Conservation (phyloP, 2,329 filamentous ascomycete genomes). For the Alternaria burnsii region DNA sequence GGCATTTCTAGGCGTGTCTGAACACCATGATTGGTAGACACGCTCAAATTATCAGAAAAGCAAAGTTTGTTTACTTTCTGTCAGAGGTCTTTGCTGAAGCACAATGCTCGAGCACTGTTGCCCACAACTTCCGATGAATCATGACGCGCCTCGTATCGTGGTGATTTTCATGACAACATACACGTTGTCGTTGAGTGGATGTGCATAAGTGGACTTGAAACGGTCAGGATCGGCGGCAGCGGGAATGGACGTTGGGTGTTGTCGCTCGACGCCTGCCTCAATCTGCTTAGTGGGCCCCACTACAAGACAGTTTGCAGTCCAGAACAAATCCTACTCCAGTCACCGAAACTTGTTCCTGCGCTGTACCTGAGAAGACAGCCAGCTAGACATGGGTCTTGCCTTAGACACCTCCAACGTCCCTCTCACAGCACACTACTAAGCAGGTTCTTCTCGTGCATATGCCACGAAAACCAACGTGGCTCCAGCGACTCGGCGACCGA, state of each 20-base stretch:
- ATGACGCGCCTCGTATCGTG: background rate
- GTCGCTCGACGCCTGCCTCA: slow-evolving; percentile 14
- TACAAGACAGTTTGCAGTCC: slow-evolving; percentile 15
- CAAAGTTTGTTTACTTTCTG: background rate
- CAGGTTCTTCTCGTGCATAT: slow-evolving; percentile 21
- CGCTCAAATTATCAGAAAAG: slow-evolving; percentile 5
- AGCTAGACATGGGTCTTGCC: slow-evolving; percentile 20
- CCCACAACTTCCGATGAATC: background rate
- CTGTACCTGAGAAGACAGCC: slow-evolving; percentile 25
- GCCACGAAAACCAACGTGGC: slow-evolving; percentile 27
- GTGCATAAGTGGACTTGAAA: slow-evolving; percentile 8
- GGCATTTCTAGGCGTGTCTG: background rate
- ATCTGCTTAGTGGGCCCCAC: slow-evolving; percentile 7
- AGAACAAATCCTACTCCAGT: slow-evolving; percentile 16
- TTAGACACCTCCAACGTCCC: slow-evolving; percentile 18
- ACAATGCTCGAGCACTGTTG: background rate
- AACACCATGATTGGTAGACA: slow-evolving; percentile 13
- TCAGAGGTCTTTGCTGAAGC: background rate
- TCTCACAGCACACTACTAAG: background rate
- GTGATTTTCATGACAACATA: slow-evolving; percentile 10
- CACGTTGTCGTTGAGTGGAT: slow-evolving; percentile 9
- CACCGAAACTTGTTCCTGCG: slow-evolving; percentile 23
- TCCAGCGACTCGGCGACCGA: slow-evolving; percentile 21
- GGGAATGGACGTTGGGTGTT: slow-evolving; percentile 15
- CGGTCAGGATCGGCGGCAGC: slow-evolving; percentile 13